A percentile compares a stretch with the other conserved stretches of the same genome.
These are phyloP conservation scores for Russula dissimulans DNA, from an alignment of 768 basidiomycete genomes.

Conservation along the genomic window DNA sequence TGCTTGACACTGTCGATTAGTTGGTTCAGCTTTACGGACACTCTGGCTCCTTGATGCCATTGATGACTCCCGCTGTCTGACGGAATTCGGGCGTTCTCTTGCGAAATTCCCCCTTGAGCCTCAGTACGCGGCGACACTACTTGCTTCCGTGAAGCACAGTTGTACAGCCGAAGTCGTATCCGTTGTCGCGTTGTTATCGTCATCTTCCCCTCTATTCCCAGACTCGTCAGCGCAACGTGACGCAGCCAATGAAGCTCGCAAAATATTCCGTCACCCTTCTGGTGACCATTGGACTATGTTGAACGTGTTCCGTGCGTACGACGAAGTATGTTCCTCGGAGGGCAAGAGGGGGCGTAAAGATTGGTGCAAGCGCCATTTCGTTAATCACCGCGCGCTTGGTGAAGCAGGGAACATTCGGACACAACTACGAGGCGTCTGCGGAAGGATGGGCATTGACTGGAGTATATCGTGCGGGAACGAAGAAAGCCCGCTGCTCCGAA, in stretches of 20 bases:
- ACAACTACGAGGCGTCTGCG: conserved; percentile 65
- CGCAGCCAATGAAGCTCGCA: conserved; percentile 54
- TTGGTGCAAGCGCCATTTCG: conserved; percentile 79
- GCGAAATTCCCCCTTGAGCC: conserved; percentile 92
- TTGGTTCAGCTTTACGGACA: conserved; percentile 53
- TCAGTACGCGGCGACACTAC: conserved; percentile 61
- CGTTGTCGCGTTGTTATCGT: conserved; percentile 75
- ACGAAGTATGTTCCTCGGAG: conserved; percentile 48
- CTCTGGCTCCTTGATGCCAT: conserved; percentile 79
- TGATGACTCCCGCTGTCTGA: conserved; percentile 54
- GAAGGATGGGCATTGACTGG: conserved; percentile 52
- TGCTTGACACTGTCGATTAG: conserved; percentile 27
- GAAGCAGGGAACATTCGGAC: conserved; percentile 73
- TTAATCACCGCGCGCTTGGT: conserved; percentile 73
- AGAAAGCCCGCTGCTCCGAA: conserved; percentile 58
- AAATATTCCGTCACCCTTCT: conserved; percentile 70
- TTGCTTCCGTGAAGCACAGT: conserved; percentile 63
- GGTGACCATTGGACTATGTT: conserved; percentile 91
- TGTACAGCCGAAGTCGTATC: conserved; percentile 77
- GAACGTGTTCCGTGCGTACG: conserved; percentile 76
- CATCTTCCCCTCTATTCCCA: conserved; percentile 73
- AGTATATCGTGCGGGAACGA: conserved; percentile 49
- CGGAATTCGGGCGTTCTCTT: conserved; percentile 72
- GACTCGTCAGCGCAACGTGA: conserved; percentile 72
- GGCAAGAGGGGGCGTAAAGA: conserved; percentile 41